Conservation (phyloP, 257 asterid genomes). For the Solanum boliviense region DNA sequence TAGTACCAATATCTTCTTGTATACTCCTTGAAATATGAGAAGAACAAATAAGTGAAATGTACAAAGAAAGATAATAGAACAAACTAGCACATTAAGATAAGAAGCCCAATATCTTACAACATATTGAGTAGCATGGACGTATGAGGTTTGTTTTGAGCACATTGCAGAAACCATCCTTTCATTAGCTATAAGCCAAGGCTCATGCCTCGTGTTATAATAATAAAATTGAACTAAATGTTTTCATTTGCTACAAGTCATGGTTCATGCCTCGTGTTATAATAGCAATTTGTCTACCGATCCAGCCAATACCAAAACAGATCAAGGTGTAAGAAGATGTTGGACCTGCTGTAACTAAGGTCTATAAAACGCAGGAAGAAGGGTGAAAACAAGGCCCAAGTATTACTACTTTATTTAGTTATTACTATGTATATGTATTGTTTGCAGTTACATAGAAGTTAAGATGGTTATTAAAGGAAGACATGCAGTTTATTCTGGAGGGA, state of each 20-base stretch:
- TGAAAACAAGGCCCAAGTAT: neutral
- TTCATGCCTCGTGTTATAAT: neutral
- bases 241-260: neutral
- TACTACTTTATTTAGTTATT: no score
- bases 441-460: neutral
- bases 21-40: neutral
- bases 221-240: neutral
- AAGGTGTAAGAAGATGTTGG: neutral
- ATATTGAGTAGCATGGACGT: neutral
- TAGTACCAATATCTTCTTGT: neutral
- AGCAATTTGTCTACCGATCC: neutral
- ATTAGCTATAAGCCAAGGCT: neutral
- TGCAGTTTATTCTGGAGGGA: neutral
- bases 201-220: neutral
- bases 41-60: neutral
- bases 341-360: neutral
- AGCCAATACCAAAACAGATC: neutral
- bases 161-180: neutral
- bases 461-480: neutral
- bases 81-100: neutral
- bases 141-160: neutral
- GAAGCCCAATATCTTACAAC: neutral
- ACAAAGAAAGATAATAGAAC: neutral
- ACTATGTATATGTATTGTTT: neutral
- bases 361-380: neutral